phyloP scores from a whole-genome alignment of 179 eudicot genomes.

The Beta macrorhiza region DNA sequence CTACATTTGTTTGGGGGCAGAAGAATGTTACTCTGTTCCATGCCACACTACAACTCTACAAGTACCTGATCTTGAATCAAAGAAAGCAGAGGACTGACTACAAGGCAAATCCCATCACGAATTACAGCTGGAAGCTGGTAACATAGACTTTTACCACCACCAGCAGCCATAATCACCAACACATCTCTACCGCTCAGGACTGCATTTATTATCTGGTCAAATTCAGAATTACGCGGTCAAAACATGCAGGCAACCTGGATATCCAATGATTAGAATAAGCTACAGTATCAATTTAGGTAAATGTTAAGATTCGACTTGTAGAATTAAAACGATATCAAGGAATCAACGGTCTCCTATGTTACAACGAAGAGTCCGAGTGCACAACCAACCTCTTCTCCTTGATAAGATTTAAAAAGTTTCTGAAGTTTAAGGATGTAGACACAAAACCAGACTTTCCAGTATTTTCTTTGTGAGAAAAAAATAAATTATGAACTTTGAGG shows the following conservation, averaged over 20 bases:
- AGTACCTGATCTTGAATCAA: constrained; percentile 97
- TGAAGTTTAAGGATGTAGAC: not conserved
- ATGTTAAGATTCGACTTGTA: not conserved
- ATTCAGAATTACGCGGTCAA: constrained; percentile 17
- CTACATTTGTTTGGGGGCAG: constrained; percentile 2
- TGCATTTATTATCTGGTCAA: constrained; percentile 77
- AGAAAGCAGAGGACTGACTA: constrained; percentile 95
- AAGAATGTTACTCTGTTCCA: constrained; percentile 1
- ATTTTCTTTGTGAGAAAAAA: not conserved
- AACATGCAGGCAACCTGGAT: not conserved
- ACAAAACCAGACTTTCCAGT: not conserved
- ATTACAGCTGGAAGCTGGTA: constrained; percentile 98
- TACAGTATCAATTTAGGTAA: not conserved
- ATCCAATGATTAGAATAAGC: not conserved
- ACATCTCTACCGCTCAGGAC: constrained; percentile 89
- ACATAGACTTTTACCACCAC: constrained; percentile 99
- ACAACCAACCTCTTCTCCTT: not conserved
- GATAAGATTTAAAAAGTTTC: not conserved
- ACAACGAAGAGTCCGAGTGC: too few relatives aligned
- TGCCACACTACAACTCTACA: not conserved
- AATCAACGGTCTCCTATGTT: not conserved
- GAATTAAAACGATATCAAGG: not conserved
- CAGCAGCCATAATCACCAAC: constrained; percentile 98
- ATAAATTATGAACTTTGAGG: not conserved
- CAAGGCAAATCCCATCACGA: constrained; percentile 75